Percentiles rank a stretch among this genome's conserved stretches.
phyloP scores from a whole-genome alignment of 23 red algal genomes.

The Gracilaria domingensis region DNA sequence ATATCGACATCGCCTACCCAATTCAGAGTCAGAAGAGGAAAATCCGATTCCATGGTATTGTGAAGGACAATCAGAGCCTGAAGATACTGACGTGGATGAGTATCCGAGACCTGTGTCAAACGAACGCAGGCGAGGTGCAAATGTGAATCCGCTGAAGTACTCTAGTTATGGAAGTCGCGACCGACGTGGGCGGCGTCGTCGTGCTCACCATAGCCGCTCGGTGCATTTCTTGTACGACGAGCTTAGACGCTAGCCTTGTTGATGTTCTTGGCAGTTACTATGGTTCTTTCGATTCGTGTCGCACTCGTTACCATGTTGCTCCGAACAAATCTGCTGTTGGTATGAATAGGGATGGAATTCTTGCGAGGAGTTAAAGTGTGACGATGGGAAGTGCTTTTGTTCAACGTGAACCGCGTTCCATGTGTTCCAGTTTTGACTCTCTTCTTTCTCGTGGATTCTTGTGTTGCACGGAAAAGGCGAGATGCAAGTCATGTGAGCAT shows the following conservation, averaged over 20 bases:
- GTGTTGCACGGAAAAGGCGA: background rate
- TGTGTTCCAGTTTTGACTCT: background rate
- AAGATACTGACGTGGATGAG: constrained; percentile 50
- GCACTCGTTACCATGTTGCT: background rate
- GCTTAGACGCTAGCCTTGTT: background rate
- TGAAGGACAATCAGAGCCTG: constrained; percentile 61
- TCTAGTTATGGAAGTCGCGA: constrained; percentile 62
- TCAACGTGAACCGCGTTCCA: background rate
- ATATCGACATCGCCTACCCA: constrained; percentile 41
- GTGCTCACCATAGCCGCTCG: constrained; percentile 41
- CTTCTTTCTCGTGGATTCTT: background rate
- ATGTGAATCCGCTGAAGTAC: constrained; percentile 32
- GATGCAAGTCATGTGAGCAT: background rate
- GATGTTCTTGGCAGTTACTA: background rate
- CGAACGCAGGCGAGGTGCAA: background rate
- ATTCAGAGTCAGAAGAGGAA: constrained; percentile 43
- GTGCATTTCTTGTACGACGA: constrained; percentile 66
- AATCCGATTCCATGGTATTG: constrained; percentile 72
- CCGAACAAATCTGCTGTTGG: background rate
- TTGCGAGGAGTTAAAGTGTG: background rate
- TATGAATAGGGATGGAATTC: background rate
- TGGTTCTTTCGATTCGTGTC: background rate
- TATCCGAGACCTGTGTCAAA: background rate
- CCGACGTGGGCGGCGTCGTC: constrained; percentile 30
- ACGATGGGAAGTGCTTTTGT: too few species aligned